These are phyloP conservation scores for Leonotis leonurus DNA, from an alignment of 257 asterid genomes.

Conservation along the genomic window DNA sequence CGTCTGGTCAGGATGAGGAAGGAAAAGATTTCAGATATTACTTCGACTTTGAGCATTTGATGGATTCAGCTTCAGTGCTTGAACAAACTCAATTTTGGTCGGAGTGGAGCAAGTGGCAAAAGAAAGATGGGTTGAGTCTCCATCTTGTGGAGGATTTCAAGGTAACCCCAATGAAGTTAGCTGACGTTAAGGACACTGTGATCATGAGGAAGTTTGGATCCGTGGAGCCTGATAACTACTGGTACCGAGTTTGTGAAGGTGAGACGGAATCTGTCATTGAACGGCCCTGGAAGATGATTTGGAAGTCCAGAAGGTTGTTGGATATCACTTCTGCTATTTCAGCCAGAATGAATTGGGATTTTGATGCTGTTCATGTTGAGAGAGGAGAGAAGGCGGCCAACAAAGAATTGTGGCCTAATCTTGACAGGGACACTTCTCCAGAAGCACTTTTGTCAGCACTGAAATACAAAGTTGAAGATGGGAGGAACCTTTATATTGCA, in stretches of 20 bases:
- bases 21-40: slow-evolving; percentile 82
- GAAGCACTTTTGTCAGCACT: slow-evolving; percentile 42
- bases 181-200: slow-evolving; percentile 33
- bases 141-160: slow-evolving; percentile 49
- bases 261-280: slow-evolving; percentile 41
- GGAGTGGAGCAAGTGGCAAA: slow-evolving; percentile 48
- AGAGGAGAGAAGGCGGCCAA: slow-evolving; percentile 60
- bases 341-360: slow-evolving; percentile 60
- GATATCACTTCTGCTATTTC: slow-evolving; percentile 53
- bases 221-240: slow-evolving; percentile 63
- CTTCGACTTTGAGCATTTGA: slow-evolving; percentile 92
- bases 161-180: slow-evolving; percentile 43
- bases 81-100: slow-evolving; percentile 62
- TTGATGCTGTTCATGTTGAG: slow-evolving; percentile 50
- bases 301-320: slow-evolving; percentile 52
- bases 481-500: slow-evolving; percentile 50
- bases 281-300: slow-evolving; percentile 57
- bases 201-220: slow-evolving; percentile 59
- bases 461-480: slow-evolving; percentile 46
- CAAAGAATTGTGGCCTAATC: slow-evolving; percentile 61
- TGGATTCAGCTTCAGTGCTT: slow-evolving; percentile 63
- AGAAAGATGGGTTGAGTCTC: slow-evolving; percentile 34
- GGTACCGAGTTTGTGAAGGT: slow-evolving; percentile 67
- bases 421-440: slow-evolving; percentile 55
- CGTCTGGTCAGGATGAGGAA: slow-evolving; percentile 85